Base-by-base conservation (phyloP, 2,329 filamentous ascomycete species). In the Phoma herbarum region DNA sequence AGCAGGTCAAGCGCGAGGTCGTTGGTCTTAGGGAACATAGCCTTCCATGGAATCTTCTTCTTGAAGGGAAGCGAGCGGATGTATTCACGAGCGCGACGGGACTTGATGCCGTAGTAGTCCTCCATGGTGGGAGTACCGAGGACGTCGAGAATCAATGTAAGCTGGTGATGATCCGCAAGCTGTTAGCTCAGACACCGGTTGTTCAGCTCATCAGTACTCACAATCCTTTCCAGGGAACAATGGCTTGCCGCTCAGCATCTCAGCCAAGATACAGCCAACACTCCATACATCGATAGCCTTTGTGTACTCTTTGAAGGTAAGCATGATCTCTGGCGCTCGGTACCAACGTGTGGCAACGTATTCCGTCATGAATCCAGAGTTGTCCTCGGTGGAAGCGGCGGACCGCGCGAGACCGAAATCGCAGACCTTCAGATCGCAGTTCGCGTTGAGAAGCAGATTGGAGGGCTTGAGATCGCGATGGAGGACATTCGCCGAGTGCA, bases 321-420 rank as follows among this genome's bases (percentile, higher is more conserved):
- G 90, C 95, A 99, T 99, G 79, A 99, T 99, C 78, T 99, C 95
- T 3, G 95, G 95, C 6, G 95, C 95, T 79, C 95, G 93, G 81
- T 99, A 99, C 95, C 95, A 99, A 73, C 95, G 90, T 45, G 95
- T 99, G 50, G 95, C 95, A 57, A 99, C 95, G 77, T 99, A 99
- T 96, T 99, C 95, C 16, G 95, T 99, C 95, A 99, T 99, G 86
- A 99, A 99, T 22, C 95, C 95, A n/a, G 94, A 97, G 81, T 99
- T 99, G 79, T 99, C 95, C 75, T 99, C 95, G 68, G 96, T 96
- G 10, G 94, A 97, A 9, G 95, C 95, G 12, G 95, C 95, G 10
- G 94, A 98, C 74, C 93, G 89, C 47, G 95, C 95, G 57, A 99
- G 87, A 75, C 95, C 95, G 74, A 99, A 99, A 79, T 99, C 95